Evolutionary conservation across 176 grass and related monocot genomes (phyloP).

Genomic region (Rhynchospora pubera): DNA sequence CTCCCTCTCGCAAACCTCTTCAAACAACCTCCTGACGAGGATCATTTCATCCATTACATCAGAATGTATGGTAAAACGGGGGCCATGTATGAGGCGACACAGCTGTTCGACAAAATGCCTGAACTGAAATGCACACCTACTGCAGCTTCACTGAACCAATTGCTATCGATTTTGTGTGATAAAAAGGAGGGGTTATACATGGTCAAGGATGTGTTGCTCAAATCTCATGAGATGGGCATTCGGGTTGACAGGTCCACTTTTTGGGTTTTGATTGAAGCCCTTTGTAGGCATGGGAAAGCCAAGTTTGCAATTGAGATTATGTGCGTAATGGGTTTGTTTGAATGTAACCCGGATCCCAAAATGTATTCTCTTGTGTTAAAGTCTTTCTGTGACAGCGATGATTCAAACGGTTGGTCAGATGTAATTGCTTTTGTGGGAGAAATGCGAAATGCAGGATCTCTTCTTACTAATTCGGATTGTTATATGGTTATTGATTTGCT

Average conservation of each 20-base stretch:
- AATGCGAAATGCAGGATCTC: slow-evolving; percentile 43
- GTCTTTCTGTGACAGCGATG: slow-evolving; percentile 28
- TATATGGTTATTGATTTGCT: slow-evolving; percentile 27
- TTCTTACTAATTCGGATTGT: slow-evolving; percentile 15
- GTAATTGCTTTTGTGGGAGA: slow-evolving; percentile 36
- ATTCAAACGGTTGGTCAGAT: slow-evolving; percentile 1
- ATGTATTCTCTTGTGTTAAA: slow-evolving; percentile 30
- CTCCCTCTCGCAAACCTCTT: not conserved
- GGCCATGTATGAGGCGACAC: slow-evolving; percentile 13
- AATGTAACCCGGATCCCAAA: slow-evolving; percentile 21
- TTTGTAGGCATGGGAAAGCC: slow-evolving; percentile 28
- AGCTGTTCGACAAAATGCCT: slow-evolving; percentile 38
- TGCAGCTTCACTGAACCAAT: slow-evolving; percentile 13
- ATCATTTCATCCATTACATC: slow-evolving; percentile 20
- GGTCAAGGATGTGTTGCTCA: slow-evolving; percentile 37
- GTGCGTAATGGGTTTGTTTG: slow-evolving; percentile 24
- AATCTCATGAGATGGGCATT: slow-evolving; percentile 23
- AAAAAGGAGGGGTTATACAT: slow-evolving; percentile 23
- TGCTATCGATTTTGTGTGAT: slow-evolving; percentile 29
- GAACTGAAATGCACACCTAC: slow-evolving; percentile 17
- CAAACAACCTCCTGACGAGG: slow-evolving; percentile 15
- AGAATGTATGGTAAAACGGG: not conserved
- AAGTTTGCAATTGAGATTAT: slow-evolving; percentile 27
- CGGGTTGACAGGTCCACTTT: slow-evolving; percentile 32
- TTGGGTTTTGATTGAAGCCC: slow-evolving; percentile 25